Conservation (phyloP, 192 early-diverging fungal genomes). For the Mortierella antarctica region DNA sequence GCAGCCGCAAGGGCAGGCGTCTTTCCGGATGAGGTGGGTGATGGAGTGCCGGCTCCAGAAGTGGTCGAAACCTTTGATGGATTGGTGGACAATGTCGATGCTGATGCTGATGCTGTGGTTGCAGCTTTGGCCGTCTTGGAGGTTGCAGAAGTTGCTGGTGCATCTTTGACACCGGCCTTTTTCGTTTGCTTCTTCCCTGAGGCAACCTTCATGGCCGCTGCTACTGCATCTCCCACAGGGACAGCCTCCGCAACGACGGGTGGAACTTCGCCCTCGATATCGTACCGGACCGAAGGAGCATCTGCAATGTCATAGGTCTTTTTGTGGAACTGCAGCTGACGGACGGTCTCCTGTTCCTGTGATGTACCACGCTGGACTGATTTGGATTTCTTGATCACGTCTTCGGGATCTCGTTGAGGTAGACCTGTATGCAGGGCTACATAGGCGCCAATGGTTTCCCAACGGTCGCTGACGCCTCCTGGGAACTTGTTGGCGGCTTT, state of each 20-base stretch:
- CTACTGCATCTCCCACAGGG: neutral
- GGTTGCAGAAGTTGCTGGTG: neutral
- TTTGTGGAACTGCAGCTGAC: constrained; percentile 39
- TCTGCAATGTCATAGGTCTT: constrained; percentile 48
- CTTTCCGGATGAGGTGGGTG: constrained; percentile 10
- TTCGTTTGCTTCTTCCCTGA: constrained; percentile 12
- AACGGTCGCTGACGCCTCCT: constrained; percentile 77
- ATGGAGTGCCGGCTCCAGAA: neutral
- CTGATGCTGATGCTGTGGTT: neutral
- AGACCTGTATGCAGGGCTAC: constrained; percentile 78
- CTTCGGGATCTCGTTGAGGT: constrained; percentile 67
- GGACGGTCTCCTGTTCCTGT: constrained; percentile 13
- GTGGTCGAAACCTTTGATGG: neutral
- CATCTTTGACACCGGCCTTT: neutral
- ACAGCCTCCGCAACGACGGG: constrained; percentile 3
- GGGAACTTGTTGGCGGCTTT: constrained; percentile 87
- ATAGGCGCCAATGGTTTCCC: constrained; percentile 85
- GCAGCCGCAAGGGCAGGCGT: constrained; percentile 30
- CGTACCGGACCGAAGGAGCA: constrained; percentile 63
- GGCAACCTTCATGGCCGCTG: neutral
- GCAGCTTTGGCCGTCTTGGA: neutral
- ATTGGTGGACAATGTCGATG: neutral
- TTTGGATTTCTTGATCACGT: constrained; percentile 77
- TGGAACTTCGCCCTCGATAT: constrained; percentile 41
- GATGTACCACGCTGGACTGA: constrained; percentile 71